A percentile compares a stretch with the other conserved stretches of the same genome.
Conservation (phyloP, 352 stramenopile species). For the Phytopythium boreale region DNA sequence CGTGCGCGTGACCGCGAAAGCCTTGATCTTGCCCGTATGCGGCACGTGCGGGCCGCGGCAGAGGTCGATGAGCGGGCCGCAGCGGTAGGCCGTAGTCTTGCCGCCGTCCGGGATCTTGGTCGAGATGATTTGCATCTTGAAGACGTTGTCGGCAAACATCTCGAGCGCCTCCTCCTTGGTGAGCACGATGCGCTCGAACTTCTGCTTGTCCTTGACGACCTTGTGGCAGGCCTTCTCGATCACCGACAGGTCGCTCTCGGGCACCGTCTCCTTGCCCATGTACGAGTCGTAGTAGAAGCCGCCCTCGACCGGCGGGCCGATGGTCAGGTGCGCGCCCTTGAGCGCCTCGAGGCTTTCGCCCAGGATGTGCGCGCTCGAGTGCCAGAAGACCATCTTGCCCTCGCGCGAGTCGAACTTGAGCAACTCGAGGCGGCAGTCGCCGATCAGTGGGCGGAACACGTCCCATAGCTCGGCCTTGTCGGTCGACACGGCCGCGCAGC, state of each 20-base stretch:
- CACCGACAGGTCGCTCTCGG: slow-evolving; percentile 80
- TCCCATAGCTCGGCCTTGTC: slow-evolving; percentile 93
- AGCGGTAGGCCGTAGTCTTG: slow-evolving; percentile 97
- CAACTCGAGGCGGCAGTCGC: slow-evolving; percentile 95
- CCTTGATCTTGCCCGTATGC: slow-evolving; percentile 95
- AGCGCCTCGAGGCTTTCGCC: slow-evolving; percentile 96
- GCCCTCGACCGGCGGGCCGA: slow-evolving; percentile 93
- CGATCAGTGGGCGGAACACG: slow-evolving; percentile 95
- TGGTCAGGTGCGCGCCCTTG: slow-evolving; percentile 96
- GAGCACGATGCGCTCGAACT: slow-evolving; percentile 97
- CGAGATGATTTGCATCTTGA: slow-evolving; percentile 96
- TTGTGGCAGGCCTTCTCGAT: slow-evolving; percentile 92
- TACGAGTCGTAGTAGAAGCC: slow-evolving; percentile 99
- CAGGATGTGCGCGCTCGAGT: slow-evolving; percentile 97
- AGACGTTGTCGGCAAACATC: slow-evolving; percentile 98
- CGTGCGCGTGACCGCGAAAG: slow-evolving; percentile 92
- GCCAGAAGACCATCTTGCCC: slow-evolving; percentile 96
- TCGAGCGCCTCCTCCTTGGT: slow-evolving; percentile 98
- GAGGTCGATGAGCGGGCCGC: slow-evolving; percentile 96
- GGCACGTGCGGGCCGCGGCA: slow-evolving; percentile 97
- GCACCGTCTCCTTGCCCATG: slow-evolving; percentile 89
- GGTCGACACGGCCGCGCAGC: slow-evolving; percentile 45
- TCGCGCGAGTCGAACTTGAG: slow-evolving; percentile 98
- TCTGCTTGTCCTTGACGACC: slow-evolving; percentile 96
- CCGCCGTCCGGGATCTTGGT: slow-evolving; percentile 97